Evolutionary conservation across 805 yeast genomes (phyloP), one percentile per base, ranked within the genome.

Genomic region (Hanseniaspora occidentalis): DNA sequence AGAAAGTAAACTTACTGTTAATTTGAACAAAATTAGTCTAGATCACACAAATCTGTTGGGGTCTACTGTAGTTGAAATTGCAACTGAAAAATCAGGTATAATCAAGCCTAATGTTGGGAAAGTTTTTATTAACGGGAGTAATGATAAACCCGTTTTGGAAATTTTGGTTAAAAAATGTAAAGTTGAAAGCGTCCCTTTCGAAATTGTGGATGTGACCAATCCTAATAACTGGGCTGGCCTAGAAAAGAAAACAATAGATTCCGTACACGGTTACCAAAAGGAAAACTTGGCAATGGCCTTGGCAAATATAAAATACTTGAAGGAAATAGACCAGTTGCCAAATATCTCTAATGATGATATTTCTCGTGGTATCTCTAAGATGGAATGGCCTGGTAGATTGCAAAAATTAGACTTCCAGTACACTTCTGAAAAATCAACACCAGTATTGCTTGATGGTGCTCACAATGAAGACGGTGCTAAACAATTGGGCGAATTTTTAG

Each of bases 31-130:
- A 53, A 79, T 89, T 18, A 92, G 89, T 1, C 52, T 84, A 42
- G 98, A 89, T 53, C 98, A 89, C 57, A 85, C 84, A 50, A 61
- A 65, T 8, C 67, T 88, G 31, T 59, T 89, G 31, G 98, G 98
- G 0, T 52, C 66, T 25, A 74, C 81, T 0, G 50, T 86, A 10
- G 49, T 51, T 2, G 71, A 74, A 37, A 86, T 89, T 17, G 94
- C 96, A 0, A 36, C 35, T 17, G 81, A 84, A 50, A 89, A 89
- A 57, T 94, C 92, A 0, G 98, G 98, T 0, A 88, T 89, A 7
- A 72, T 86, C 41, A 82, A 83, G 47, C 36, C 36, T 10, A 46
- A 51, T 1, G 70, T 75, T 0, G 79, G 85, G 0, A 58, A 52
- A 45, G 73, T 78, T 42, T 80, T 84, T 0, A 71, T 82, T 0